Evolutionary conservation across 768 basidiomycete genomes (phyloP).

Genomic region (Naganishia vaughanmartiniae): DNA sequence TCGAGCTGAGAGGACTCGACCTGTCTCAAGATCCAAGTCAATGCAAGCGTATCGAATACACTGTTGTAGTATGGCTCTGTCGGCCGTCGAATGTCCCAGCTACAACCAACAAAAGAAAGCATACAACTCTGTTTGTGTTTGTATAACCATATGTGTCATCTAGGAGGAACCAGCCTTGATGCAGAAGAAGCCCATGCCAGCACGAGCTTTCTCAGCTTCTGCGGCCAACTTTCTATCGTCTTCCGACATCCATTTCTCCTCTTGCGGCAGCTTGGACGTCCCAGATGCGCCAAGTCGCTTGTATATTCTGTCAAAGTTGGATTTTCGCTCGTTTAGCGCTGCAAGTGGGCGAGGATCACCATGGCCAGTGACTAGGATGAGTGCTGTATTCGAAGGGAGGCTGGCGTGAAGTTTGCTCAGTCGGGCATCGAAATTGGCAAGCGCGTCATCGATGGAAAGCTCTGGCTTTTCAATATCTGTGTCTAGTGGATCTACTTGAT

Average conservation of each 20-base stretch:
- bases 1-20: too few relatives aligned
- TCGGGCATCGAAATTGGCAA: constrained; percentile 62
- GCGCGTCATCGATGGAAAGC: constrained; percentile 41
- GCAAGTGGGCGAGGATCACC: constrained; percentile 81
- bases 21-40: too few relatives aligned
- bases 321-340: constrained; percentile 66
- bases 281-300: constrained; percentile 55
- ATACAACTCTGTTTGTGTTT: constrained; percentile 5
- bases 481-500: constrained; percentile 7
- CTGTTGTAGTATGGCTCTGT: not conserved
- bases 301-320: constrained; percentile 63
- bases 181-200: constrained; percentile 76
- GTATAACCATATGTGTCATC: not conserved
- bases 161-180: constrained; percentile 44
- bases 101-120: constrained; percentile 6
- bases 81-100: not conserved
- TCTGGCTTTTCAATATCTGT: constrained; percentile 13
- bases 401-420: constrained; percentile 64
- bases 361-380: constrained; percentile 84
- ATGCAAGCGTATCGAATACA: too few relatives aligned
- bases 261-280: constrained; percentile 56
- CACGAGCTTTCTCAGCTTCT: constrained; percentile 72
- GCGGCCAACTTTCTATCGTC: constrained; percentile 78
- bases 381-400: constrained; percentile 74
- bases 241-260: constrained; percentile 68